Conservation (phyloP, 1,284 basidiomycete genomes). For the Athelia psychrophila region DNA sequence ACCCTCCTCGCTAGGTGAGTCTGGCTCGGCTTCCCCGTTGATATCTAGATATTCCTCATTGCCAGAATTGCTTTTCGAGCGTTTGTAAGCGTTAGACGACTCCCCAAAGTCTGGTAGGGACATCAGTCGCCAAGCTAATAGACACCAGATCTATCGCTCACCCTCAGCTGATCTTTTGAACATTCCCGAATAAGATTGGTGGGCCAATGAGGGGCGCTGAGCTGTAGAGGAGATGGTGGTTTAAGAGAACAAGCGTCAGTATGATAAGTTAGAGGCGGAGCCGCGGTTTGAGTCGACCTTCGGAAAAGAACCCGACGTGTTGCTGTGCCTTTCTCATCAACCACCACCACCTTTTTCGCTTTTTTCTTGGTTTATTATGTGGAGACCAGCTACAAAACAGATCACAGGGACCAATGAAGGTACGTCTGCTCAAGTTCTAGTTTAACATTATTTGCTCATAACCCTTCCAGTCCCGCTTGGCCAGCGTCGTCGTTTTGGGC, state of each 20-base stretch:
- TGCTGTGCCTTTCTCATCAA: background rate
- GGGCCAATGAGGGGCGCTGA: background rate
- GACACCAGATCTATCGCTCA: background rate
- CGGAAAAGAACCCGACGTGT: too few species aligned
- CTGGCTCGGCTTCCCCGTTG: slow-evolving; percentile 53
- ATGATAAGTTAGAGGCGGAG: background rate
- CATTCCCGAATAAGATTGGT: background rate
- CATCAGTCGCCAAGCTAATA: slow-evolving; percentile 2
- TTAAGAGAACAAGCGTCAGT: background rate
- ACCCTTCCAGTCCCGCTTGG: slow-evolving; percentile 65
- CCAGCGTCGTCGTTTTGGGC: slow-evolving; percentile 84
- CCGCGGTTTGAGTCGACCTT: too few species aligned
- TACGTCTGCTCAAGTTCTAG: slow-evolving; percentile 25
- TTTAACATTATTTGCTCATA: slow-evolving; percentile 16
- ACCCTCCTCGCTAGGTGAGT: slow-evolving; percentile 49
- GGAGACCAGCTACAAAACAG: slow-evolving; percentile 83
- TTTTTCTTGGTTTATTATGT: slow-evolving; percentile 64
- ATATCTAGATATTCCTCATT: slow-evolving; percentile 53
- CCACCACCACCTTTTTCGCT: slow-evolving; percentile 18
- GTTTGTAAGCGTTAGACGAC: slow-evolving; percentile 46
- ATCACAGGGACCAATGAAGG: slow-evolving; percentile 85
- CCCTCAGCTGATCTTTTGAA: background rate
- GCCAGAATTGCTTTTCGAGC: slow-evolving; percentile 43
- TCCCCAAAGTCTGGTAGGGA: slow-evolving; percentile 29
- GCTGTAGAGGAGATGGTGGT: background rate